phyloP scores from a whole-genome alignment of 1,139 yeast genomes.

The Taiozyma sp. region DNA sequence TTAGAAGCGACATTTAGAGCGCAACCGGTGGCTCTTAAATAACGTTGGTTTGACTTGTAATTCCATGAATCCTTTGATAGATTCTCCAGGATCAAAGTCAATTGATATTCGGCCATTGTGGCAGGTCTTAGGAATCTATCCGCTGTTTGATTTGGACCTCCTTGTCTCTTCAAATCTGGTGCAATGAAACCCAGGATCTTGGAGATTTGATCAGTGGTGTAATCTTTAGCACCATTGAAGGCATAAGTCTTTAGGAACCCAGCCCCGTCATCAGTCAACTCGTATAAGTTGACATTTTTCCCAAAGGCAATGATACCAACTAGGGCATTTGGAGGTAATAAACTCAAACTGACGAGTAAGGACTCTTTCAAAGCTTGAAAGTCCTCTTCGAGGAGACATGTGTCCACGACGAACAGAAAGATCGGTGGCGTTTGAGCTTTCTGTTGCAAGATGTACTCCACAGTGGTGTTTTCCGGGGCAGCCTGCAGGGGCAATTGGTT shows the following conservation, averaged over 20 bases:
- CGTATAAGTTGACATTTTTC: conserved; percentile 60
- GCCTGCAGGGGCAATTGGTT: conserved; percentile 9
- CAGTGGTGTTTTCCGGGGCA: conserved; percentile 42
- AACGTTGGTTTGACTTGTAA: conserved; percentile 43
- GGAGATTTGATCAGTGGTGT: conserved; percentile 47
- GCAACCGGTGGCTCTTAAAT: conserved; percentile 58
- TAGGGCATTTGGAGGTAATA: conserved; percentile 56
- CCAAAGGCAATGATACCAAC: conserved; percentile 63
- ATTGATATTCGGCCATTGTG: conserved; percentile 42
- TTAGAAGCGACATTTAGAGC: conserved; percentile 61
- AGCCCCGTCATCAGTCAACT: conserved; percentile 35
- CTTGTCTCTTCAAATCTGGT: conserved; percentile 28
- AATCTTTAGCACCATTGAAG: conserved; percentile 59
- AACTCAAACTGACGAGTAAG: conserved; percentile 45
- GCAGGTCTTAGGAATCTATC: conserved; percentile 27
- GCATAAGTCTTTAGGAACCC: conserved; percentile 28
- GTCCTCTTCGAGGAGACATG: conserved; percentile 47
- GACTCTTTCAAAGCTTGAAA: conserved; percentile 56
- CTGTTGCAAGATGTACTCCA: conserved; percentile 48
- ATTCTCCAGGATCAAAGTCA: conserved; percentile 49
- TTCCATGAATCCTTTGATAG: conserved; percentile 52
- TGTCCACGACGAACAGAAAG: conserved; percentile 64
- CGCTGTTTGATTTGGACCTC: conserved; percentile 9
- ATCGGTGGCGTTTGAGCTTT: conserved; percentile 35
- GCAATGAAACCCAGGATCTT: conserved; percentile 49